Conservation (phyloP, 2,329 filamentous ascomycete genomes). For the Dactylellina cionopaga region DNA sequence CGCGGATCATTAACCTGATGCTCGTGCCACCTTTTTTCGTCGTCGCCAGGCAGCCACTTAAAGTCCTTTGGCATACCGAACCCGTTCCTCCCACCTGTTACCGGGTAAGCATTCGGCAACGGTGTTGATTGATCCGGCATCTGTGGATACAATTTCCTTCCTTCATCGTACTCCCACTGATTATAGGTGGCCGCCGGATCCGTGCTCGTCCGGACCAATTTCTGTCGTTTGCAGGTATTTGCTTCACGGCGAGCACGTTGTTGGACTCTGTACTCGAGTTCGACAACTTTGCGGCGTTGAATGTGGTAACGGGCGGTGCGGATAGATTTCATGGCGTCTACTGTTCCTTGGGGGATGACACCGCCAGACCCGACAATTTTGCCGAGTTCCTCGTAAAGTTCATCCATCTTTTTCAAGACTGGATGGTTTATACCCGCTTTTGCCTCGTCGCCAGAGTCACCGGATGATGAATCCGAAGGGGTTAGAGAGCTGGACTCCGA, state of each 20-base stretch:
- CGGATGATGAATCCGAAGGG: background rate
- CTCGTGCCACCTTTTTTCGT: too few species aligned
- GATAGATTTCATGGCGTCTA: slow-evolving; percentile 14
- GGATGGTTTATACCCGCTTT: slow-evolving; percentile 22
- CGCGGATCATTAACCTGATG: too few species aligned
- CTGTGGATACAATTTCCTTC: too few species aligned
- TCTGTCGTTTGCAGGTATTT: background rate
- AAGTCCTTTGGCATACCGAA: too few species aligned
- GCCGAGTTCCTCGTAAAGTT: slow-evolving; percentile 11
- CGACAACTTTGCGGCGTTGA: slow-evolving; percentile 15
- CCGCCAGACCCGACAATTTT: background rate
- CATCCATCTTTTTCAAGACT: slow-evolving; percentile 29
- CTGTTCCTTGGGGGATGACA: slow-evolving; percentile 5
- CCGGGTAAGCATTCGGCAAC: too few species aligned
- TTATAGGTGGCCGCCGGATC: too few species aligned
- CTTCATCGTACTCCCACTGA: too few species aligned
- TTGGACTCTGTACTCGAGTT: background rate
- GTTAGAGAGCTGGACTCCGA: background rate
- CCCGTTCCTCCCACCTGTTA: background rate
- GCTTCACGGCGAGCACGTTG: too few species aligned
- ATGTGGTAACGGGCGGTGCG: slow-evolving; percentile 10
- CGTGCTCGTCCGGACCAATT: background rate
- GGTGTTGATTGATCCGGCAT: too few species aligned
- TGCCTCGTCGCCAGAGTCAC: background rate
- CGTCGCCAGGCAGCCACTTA: too few species aligned